phyloP scores from a whole-genome alignment of 768 basidiomycete genomes.

The Kwoniella shandongensis region DNA sequence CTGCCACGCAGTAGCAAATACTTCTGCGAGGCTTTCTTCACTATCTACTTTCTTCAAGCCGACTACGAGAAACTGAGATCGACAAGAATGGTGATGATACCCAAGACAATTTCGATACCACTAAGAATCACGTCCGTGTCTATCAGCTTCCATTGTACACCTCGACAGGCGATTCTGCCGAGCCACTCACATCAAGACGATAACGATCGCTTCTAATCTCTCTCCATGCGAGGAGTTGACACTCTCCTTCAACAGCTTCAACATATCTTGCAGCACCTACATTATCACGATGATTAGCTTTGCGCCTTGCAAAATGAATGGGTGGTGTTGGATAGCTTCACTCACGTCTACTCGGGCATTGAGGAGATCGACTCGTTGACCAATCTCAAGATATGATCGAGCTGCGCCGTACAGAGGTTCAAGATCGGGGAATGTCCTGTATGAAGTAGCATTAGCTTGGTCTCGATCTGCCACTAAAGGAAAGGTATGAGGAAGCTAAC shows the following conservation, averaged over 20 bases:
- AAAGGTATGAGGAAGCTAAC: conserved; percentile 59
- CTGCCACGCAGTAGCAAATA: no score
- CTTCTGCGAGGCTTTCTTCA: no score
- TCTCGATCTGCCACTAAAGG: no score
- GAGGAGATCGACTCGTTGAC: conserved; percentile 85
- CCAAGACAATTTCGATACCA: conserved; percentile 64
- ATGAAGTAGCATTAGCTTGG: not conserved
- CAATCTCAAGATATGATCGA: conserved; percentile 89
- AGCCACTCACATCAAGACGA: conserved; percentile 83
- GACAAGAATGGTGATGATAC: conserved; percentile 85
- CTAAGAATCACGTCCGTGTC: conserved; percentile 12
- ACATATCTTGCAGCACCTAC: conserved; percentile 97
- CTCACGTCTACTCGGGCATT: conserved; percentile 88
- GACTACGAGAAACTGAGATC: conserved; percentile 59
- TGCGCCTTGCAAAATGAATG: not conserved
- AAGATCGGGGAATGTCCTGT: conserved; percentile 85
- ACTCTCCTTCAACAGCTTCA: conserved; percentile 89
- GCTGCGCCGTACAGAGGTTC: conserved; percentile 94
- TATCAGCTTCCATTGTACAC: conserved; percentile 63
- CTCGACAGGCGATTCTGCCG: no score
- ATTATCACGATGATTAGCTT: not conserved
- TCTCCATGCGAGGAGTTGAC: conserved; percentile 88
- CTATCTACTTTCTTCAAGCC: no score
- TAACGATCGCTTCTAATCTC: conserved; percentile 88
- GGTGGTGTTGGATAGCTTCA: conserved; percentile 10